A percentile compares a stretch with the other conserved stretches of the same genome.
Conservation (phyloP, 192 early-diverging fungal genomes). For the Gonapodya sp. region DNA sequence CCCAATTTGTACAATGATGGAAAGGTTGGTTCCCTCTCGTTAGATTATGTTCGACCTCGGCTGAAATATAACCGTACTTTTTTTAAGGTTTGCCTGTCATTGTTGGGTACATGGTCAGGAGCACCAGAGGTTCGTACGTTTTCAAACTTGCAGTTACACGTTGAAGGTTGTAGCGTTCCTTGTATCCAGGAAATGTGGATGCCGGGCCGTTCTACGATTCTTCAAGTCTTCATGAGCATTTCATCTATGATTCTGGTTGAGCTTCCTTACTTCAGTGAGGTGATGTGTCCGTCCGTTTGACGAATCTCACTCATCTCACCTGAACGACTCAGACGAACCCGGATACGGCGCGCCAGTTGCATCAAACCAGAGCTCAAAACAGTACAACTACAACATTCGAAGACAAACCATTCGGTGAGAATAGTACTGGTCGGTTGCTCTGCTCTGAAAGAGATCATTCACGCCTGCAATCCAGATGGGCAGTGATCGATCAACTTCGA, state of each 20-base stretch:
- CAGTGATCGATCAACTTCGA: background rate
- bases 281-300: too few relatives aligned
- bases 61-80: too few relatives aligned
- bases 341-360: background rate
- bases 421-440: too few relatives aligned
- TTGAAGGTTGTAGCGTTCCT: background rate
- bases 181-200: background rate
- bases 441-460: too few relatives aligned
- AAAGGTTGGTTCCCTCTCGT: too few relatives aligned
- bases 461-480: too few relatives aligned
- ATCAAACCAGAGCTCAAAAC: background rate
- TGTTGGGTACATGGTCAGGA: background rate
- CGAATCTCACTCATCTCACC: too few relatives aligned
- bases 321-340: too few relatives aligned
- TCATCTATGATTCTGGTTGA: background rate
- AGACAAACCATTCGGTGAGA: background rate
- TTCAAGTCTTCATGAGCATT: background rate
- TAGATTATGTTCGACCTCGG: too few relatives aligned
- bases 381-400: conserved; percentile 1
- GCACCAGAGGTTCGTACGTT: background rate
- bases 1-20: background rate
- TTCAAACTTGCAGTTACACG: background rate
- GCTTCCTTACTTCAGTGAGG: background rate
- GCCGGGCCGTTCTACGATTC: background rate
- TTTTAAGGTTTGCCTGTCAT: background rate